phyloP scores from a whole-genome alignment of 306 rosid species.

The Cicer pinnatifidum region DNA sequence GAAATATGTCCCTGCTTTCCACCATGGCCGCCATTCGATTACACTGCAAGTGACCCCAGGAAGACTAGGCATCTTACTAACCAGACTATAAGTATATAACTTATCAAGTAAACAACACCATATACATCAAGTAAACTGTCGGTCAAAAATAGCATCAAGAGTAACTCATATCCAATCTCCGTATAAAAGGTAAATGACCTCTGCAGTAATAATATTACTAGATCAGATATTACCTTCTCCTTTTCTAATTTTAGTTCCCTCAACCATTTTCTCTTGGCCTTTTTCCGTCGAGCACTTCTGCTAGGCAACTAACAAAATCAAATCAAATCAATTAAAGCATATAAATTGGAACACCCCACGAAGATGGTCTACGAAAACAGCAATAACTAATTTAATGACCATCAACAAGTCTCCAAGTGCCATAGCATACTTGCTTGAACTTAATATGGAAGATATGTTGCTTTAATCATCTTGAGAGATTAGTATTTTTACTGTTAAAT shows the following conservation, averaged over 20 bases:
- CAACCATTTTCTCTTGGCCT: constrained; percentile 79
- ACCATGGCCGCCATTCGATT: too few relatives aligned
- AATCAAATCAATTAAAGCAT: not conserved
- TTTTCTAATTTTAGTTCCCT: constrained; percentile 68
- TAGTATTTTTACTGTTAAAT: not conserved
- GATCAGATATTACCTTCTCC: constrained; percentile 56
- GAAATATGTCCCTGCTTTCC: too few relatives aligned
- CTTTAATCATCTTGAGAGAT: not conserved
- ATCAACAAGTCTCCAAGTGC: constrained; percentile 24
- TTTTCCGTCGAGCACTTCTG: constrained; percentile 92
- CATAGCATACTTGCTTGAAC: constrained; percentile 20
- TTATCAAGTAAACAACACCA: constrained; percentile 15
- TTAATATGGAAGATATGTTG: constrained; percentile 1
- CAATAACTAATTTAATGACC: constrained; percentile 27
- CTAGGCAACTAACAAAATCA: constrained; percentile 64
- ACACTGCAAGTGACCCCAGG: constrained; percentile 22
- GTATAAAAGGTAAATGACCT: constrained; percentile 36
- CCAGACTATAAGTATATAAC: constrained; percentile 37
- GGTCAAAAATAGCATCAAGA: constrained; percentile 24
- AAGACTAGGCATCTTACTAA: constrained; percentile 30
- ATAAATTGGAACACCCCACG: not conserved
- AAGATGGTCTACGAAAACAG: constrained; percentile 30
- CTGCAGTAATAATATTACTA: constrained; percentile 31
- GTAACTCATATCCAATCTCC: constrained; percentile 24
- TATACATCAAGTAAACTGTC: constrained; percentile 4